A percentile compares a stretch with the other conserved stretches of the same genome.
phyloP scores from a whole-genome alignment of 2,329 filamentous ascomycete genomes.

The Arthrocladium fulminans region DNA sequence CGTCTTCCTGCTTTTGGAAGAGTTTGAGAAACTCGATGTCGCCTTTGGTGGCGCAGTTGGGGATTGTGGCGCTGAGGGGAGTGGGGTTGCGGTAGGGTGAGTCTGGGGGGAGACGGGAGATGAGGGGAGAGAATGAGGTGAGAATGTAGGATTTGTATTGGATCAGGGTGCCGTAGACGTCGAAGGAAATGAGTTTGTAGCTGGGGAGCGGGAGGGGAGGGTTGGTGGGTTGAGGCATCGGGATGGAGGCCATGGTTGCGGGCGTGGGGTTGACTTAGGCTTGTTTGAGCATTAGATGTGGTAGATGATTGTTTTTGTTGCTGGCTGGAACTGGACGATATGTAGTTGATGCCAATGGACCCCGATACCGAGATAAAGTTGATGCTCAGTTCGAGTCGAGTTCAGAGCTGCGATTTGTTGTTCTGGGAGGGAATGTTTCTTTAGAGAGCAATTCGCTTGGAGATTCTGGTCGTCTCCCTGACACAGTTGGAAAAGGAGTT shows the following conservation, averaged over 20 bases:
- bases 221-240: slow-evolving; percentile 20
- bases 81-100: slow-evolving; percentile 25
- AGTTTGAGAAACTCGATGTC: slow-evolving; percentile 34
- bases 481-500: too few species aligned
- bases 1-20: slow-evolving; percentile 40
- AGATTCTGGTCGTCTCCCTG: too few species aligned
- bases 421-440: too few species aligned
- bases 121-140: slow-evolving; percentile 40
- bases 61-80: slow-evolving; percentile 14
- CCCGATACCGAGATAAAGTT: too few species aligned
- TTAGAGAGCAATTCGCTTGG: too few species aligned
- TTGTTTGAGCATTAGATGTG: not conserved
- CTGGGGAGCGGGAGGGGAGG: slow-evolving; percentile 15
- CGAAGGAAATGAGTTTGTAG: slow-evolving; percentile 54
- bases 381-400: too few species aligned
- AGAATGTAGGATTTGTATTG: slow-evolving; percentile 65
- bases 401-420: not conserved
- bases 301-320: not conserved
- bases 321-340: not conserved
- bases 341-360: too few species aligned
- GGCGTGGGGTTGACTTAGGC: not conserved
- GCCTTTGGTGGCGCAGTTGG: slow-evolving; percentile 17
- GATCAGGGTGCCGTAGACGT: slow-evolving; percentile 71
- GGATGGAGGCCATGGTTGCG: slow-evolving; percentile 8
- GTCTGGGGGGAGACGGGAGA: slow-evolving; percentile 16